Percentiles rank a stretch among this genome's conserved stretches.
These are phyloP conservation scores for Scheffersomyces lignicola DNA, from an alignment of 1,139 yeast genomes.

Conservation along the genomic window DNA sequence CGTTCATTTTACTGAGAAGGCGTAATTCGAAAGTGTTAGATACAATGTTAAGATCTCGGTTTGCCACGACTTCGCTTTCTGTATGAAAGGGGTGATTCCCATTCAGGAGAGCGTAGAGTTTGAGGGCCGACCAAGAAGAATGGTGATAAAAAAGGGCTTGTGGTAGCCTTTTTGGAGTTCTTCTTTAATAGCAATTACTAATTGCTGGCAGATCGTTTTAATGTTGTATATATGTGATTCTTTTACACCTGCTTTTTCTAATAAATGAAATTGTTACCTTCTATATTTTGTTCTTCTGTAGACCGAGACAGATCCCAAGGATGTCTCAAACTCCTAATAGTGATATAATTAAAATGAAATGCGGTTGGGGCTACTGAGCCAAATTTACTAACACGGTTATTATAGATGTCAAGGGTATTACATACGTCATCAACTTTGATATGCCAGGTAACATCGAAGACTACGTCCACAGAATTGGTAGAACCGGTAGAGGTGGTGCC, in stretches of 20 bases:
- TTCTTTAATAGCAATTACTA: too few relatives aligned
- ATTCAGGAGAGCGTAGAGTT: too few relatives aligned
- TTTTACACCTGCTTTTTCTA: constrained; percentile 14
- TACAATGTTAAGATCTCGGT: constrained; percentile 4
- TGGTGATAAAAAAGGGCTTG: too few relatives aligned
- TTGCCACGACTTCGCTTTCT: too few relatives aligned
- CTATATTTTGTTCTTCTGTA: constrained; percentile 2
- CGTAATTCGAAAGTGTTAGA: constrained; percentile 2
- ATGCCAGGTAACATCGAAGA: constrained; percentile 99
- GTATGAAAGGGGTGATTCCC: too few relatives aligned
- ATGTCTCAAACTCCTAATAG: too few relatives aligned
- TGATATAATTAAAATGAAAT: too few relatives aligned
- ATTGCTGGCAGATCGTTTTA: too few relatives aligned
- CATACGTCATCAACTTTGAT: constrained; percentile 89
- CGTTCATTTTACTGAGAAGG: constrained; percentile 2
- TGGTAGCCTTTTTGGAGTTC: too few relatives aligned
- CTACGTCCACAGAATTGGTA: constrained; percentile 93
- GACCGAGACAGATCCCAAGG: constrained; percentile 1
- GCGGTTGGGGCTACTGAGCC: too few relatives aligned
- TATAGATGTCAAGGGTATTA: constrained; percentile 94
- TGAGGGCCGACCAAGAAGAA: too few relatives aligned
- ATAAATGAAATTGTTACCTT: constrained; percentile 6
- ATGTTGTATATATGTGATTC: constrained; percentile 7
- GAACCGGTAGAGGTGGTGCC: constrained; percentile 99
- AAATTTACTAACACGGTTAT: constrained; percentile 29